Conservation (phyloP, 305 asterid species). For the Solanum aculeatissimum region DNA sequence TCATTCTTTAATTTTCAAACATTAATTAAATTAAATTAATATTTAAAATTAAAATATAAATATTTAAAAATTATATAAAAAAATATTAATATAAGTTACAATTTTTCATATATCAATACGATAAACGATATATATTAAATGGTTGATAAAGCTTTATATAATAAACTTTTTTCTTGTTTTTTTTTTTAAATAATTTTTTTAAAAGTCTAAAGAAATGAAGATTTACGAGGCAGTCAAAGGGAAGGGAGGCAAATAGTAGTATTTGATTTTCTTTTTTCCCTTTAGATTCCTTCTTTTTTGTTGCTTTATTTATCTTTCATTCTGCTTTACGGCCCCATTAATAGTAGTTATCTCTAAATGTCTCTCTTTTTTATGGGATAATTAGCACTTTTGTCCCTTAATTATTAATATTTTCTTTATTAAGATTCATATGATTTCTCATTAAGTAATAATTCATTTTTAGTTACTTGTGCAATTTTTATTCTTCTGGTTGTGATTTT, state of each 20-base stretch:
- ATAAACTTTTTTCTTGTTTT: not conserved
- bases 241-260: slow-evolving; percentile 1
- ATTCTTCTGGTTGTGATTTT: not conserved
- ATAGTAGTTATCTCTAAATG: not conserved
- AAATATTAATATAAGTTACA: not conserved
- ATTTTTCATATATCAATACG: too few species aligned
- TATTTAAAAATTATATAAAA: not conserved
- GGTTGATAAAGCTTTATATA: not conserved
- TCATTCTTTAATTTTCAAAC: not conserved
- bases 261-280: slow-evolving; percentile 5
- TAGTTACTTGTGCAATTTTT: not conserved
- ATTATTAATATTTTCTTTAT: not conserved
- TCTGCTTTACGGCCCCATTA: slow-evolving; percentile 9
- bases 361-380: not conserved
- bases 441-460: not conserved
- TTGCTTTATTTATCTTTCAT: not conserved
- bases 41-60: not conserved
- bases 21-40: too few species aligned
- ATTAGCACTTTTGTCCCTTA: not conserved
- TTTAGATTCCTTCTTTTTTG: slow-evolving; percentile 7
- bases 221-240: slow-evolving; percentile 37
- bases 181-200: not conserved
- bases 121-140: not conserved
- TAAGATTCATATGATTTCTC: not conserved
- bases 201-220: slow-evolving; percentile 2